Conservation (phyloP, 2,329 filamentous ascomycete genomes). For the Exophiala spinifera region DNA sequence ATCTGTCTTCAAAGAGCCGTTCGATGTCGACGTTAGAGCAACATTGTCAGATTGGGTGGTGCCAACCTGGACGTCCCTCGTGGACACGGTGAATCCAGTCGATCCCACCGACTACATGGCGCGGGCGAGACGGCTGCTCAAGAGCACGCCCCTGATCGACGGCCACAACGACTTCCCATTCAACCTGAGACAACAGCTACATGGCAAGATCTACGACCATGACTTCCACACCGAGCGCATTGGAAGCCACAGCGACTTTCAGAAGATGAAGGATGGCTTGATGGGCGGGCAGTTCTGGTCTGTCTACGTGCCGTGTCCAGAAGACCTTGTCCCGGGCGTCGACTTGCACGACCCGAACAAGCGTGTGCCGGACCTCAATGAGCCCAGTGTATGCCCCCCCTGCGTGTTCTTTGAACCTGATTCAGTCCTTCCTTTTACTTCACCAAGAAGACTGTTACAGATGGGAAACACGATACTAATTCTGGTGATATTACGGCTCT, state of each 20-base stretch:
- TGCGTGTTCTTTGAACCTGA: too few relatives aligned
- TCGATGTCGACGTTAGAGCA: not conserved
- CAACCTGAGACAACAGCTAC: slow-evolving; percentile 30
- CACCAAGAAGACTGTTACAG: too few relatives aligned
- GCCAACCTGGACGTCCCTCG: slow-evolving; percentile 49
- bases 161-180: slow-evolving; percentile 36
- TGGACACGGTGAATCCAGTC: slow-evolving; percentile 40
- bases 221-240: slow-evolving; percentile 6
- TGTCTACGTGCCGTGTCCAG: slow-evolving; percentile 31
- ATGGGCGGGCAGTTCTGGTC: slow-evolving; percentile 36
- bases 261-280: slow-evolving; percentile 29
- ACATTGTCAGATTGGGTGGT: slow-evolving; percentile 8
- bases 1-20: not conserved
- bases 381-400: slow-evolving; percentile 26
- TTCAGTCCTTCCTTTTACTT: too few relatives aligned
- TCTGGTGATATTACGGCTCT: too few relatives aligned
- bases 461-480: too few relatives aligned
- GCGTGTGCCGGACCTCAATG: slow-evolving; percentile 16
- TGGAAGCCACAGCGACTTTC: slow-evolving; percentile 32
- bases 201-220: slow-evolving; percentile 31
- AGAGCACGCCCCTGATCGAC: slow-evolving; percentile 33
- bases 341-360: slow-evolving; percentile 11
- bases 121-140: slow-evolving; percentile 24
- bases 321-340: slow-evolving; percentile 5
- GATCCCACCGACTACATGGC: slow-evolving; percentile 10